Base-by-base conservation (phyloP, 2,329 filamentous ascomycete genomes). In the Mariannaea sp. region DNA sequence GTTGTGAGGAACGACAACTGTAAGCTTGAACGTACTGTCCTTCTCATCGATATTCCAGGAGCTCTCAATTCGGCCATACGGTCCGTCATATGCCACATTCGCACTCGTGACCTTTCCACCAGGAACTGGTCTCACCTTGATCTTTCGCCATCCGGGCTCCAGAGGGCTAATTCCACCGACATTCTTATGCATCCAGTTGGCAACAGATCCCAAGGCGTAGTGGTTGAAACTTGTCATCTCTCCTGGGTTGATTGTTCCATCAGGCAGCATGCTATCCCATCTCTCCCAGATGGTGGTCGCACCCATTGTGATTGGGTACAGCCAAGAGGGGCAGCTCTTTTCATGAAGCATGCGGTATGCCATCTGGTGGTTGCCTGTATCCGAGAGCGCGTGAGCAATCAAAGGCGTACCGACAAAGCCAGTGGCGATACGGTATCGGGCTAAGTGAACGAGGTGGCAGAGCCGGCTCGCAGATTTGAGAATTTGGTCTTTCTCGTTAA, bases 161-260 rank as follows among this genome's bases (percentile, higher is more conserved):
- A 66, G 65, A 1, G 73, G 72, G 0, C 68, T 67, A 0, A 79
- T 60, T 0, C 76, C 77, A 1, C 74, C 77, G 9, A 79, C 67
- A 4, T 68, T 70, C 32, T 70, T 66, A 51, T 79, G 75, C 20
- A 80, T 71, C 75, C 76, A 80, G 52, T 77, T 70, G 2, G 72
- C 75, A 1, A 80, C 75, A 0, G 75, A 74, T 0, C 77, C 77
- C n/a, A 79, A 73, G 0, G 78, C 73, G 48, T 80, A 80, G 56
- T 80, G 77, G 26, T 80, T 79, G 55, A 78, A 78, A 14, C 75
- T 79, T 0, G 76, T 78, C 78, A 80, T 80, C 26, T 68, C 59
- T 1, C 77, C 74, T 0, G 73, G 68, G 48, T 80, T 80, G 13
- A 80, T 59, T 0, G 57, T 68, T 0, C 77, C 77, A 49, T 80